Percentiles rank a stretch among this genome's conserved stretches.
Conservation (phyloP, 106 monocot genomes). For the Dendrobium chrysotoxum region DNA sequence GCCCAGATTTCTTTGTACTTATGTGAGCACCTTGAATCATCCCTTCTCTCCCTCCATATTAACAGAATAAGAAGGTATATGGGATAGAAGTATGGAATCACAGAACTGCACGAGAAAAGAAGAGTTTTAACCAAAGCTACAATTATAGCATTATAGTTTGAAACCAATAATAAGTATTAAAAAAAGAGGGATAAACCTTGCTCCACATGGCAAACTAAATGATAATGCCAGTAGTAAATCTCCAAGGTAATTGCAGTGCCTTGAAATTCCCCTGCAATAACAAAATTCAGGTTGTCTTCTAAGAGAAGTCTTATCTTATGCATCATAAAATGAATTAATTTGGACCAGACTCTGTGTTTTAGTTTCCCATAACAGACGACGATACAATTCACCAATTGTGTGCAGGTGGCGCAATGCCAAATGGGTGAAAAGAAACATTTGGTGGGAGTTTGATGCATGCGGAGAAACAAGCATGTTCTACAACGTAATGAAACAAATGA, state of each 20-base stretch:
- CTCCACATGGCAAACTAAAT: constrained; percentile 90
- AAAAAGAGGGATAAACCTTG: constrained; percentile 31
- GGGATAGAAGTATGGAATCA: constrained; percentile 94
- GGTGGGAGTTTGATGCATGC: too few species aligned
- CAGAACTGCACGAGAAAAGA: constrained; percentile 47
- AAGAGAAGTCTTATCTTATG: too few species aligned
- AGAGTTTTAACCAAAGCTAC: not conserved
- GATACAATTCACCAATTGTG: too few species aligned
- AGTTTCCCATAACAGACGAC: too few species aligned
- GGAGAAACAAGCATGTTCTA: too few species aligned
- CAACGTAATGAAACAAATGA: too few species aligned
- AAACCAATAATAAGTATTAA: not conserved
- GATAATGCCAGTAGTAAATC: constrained; percentile 87
- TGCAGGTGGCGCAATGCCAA: too few species aligned
- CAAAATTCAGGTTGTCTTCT: not conserved
- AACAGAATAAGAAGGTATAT: constrained; percentile 82
- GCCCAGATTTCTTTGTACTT: constrained; percentile 93
- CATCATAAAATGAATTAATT: too few species aligned
- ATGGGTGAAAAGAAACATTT: too few species aligned
- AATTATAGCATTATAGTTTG: not conserved
- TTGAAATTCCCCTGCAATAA: constrained; percentile 74
- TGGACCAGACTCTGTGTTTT: too few species aligned
- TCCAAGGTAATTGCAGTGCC: constrained; percentile 97
- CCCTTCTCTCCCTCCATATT: constrained; percentile 95
- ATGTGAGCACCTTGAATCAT: constrained; percentile 80